Evolutionary conservation across 75 land plant genomes (phyloP).

Genomic region (Azolla pinnata): DNA sequence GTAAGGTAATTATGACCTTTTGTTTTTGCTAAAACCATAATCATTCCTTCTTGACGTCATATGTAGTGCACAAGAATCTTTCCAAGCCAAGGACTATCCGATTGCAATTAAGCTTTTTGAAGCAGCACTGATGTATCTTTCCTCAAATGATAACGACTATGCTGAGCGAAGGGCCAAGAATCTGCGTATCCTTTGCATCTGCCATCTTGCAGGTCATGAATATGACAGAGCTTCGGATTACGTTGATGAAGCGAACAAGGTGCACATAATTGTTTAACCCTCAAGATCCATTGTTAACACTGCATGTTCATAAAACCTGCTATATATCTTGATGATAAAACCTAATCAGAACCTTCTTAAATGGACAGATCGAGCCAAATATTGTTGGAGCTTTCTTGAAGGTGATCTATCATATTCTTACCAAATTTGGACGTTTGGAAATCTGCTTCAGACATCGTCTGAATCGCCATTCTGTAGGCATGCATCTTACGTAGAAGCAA

Average conservation of each 20-base stretch:
- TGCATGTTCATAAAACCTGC: too few relatives aligned
- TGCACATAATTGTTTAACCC: too few relatives aligned
- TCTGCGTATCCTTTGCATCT: conserved; percentile 71
- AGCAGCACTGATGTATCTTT: conserved; percentile 76
- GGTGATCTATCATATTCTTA: conserved; percentile 43
- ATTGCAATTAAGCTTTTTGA: conserved; percentile 67
- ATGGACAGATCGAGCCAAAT: conserved; percentile 70
- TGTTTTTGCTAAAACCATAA: too few relatives aligned
- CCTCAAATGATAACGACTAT: conserved; percentile 33
- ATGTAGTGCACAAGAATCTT: conserved; percentile 74
- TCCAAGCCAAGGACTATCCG: conserved; percentile 46
- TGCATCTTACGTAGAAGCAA: too few relatives aligned
- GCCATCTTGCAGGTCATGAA: conserved; percentile 65
- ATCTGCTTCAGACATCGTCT: too few relatives aligned
- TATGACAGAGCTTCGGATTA: conserved; percentile 80
- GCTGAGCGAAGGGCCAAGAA: conserved; percentile 46
- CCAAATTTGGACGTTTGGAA: too few relatives aligned
- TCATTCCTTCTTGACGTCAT: too few relatives aligned
- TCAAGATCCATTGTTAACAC: too few relatives aligned
- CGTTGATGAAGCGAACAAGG: conserved; percentile 82
- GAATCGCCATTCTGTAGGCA: too few relatives aligned
- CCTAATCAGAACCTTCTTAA: neutral
- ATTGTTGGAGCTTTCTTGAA: conserved; percentile 55
- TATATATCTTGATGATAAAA: too few relatives aligned
- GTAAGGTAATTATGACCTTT: too few relatives aligned